phyloP scores from a whole-genome alignment of 805 yeast genomes.

The Pichia californica region DNA sequence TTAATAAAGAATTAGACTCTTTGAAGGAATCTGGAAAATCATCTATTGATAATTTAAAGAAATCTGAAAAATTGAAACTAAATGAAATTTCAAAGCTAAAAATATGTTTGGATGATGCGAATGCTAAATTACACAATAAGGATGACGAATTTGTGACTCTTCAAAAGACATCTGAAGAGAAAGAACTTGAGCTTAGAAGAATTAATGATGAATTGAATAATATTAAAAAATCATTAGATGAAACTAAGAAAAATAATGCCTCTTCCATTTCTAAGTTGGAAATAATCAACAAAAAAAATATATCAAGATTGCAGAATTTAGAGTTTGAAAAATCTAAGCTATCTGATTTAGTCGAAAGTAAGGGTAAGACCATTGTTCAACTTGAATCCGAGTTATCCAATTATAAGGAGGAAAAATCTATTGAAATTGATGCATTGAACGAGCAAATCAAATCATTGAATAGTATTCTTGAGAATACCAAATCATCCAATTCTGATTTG shows the following conservation, averaged over 20 bases:
- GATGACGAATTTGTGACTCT: neutral
- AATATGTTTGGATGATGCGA: neutral
- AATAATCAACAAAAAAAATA: neutral
- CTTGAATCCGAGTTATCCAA: slow-evolving; percentile 1
- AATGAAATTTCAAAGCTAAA: neutral
- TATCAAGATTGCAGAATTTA: neutral
- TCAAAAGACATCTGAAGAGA: neutral
- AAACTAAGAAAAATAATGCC: neutral
- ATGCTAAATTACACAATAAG: neutral
- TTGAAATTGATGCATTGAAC: neutral
- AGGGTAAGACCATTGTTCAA: neutral
- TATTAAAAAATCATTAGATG: neutral
- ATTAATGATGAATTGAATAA: neutral
- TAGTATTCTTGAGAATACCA: slow-evolving; percentile 1
- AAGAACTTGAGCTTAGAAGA: neutral
- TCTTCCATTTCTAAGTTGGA: too few species aligned
- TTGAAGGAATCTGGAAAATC: too few species aligned
- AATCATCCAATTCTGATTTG: slow-evolving; percentile 1
- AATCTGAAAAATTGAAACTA: neutral
- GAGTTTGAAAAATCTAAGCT: slow-evolving; percentile 2
- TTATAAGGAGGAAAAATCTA: neutral
- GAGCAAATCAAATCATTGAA: slow-evolving; percentile 1
- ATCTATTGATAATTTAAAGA: neutral
- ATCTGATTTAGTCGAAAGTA: neutral
- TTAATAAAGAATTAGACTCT: too few species aligned